Evolutionary conservation across 768 basidiomycete genomes (phyloP).

Genomic region (Tulasnella sp.): DNA sequence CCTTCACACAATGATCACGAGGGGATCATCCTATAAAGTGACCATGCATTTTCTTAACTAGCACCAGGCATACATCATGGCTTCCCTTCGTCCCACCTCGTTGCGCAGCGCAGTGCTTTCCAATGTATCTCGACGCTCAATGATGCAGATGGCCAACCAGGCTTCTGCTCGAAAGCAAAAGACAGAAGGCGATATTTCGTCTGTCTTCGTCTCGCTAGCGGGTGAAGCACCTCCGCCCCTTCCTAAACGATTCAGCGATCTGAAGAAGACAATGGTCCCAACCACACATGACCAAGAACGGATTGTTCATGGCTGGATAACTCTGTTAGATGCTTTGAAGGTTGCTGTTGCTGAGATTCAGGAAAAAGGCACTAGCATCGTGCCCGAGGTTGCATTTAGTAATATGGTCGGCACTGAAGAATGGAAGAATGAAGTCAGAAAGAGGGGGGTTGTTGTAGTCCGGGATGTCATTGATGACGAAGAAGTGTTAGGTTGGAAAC

Average conservation of each 20-base stretch:
- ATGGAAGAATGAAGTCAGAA: conserved; percentile 30
- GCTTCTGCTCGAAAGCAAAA: conserved; percentile 15
- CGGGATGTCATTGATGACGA: conserved; percentile 39
- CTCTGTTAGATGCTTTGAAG: conserved; percentile 40
- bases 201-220: conserved; percentile 36
- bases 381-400: conserved; percentile 38
- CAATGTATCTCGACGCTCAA: too few species aligned
- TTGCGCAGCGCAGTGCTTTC: too few species aligned
- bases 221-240: conserved; percentile 31
- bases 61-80: too few species aligned
- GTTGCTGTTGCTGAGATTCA: conserved; percentile 37
- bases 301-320: conserved; percentile 41
- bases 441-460: conserved; percentile 43
- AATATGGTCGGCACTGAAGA: too few species aligned
- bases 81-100: too few species aligned
- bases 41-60: too few species aligned
- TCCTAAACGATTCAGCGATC: conserved; percentile 42
- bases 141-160: too few species aligned
- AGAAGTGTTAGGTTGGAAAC: conserved; percentile 28
- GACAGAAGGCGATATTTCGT: conserved; percentile 33
- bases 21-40: too few species aligned
- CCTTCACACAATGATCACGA: too few species aligned
- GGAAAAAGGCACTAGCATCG: conserved; percentile 35
- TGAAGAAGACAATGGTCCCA: conserved; percentile 42
- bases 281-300: conserved; percentile 26